Evolutionary conservation across 2,329 filamentous ascomycete species (phyloP), one percentile per base, ranked within the genome.

Genomic region (Trichoderma pleuroti): DNA sequence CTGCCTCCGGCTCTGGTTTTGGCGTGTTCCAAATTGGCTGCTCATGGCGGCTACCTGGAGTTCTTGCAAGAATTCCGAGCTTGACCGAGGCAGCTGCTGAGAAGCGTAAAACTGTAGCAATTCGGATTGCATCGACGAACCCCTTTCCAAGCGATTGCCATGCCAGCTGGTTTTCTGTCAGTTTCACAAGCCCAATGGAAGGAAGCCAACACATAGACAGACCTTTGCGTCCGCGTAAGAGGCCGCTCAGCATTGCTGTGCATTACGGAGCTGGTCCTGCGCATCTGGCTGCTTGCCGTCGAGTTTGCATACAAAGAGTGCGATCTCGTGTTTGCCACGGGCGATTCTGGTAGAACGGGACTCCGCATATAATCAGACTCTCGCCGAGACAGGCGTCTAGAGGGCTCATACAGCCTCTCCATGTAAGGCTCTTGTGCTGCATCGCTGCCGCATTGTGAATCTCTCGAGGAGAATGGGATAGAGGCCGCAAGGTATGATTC

Each of bases 401-500:
- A 39, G 30, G 65, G 52, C 24, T 52, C 39, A 34, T 69, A 61
- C 1, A 59, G 59, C 28, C 57, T 65, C 39, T 71, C 64, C 5
- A 52, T 10, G 18, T 39, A 67, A 46, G 59, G 56, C 21, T 71
- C 70, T 7, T 34, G 52, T 21, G 60, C n/a, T 32, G 30, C 34
- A 32, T 59, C 36, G 28, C 57, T n/a, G 24, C 42, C 36, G 18
- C 18, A 42, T 62, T 42, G 52, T 4, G 70, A 59, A 39, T 72
- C 60, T 26, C 70, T 68, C 8, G 49, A 62, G 66, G 60, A 69
- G n/a, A 68, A 74, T 61, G 59, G 74, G 68, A 65, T 70, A 24
- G 77, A 77, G 36, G 75, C 77, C 34, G 76, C 76, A 54, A 79
- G 76, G 72, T 80, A 79, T 46, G 76, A 77, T 63, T 76, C 78